Percentiles rank a stretch among this genome's conserved stretches.
phyloP scores from a whole-genome alignment of 805 yeast species.

The Cyberlindnera subsufficiens region DNA sequence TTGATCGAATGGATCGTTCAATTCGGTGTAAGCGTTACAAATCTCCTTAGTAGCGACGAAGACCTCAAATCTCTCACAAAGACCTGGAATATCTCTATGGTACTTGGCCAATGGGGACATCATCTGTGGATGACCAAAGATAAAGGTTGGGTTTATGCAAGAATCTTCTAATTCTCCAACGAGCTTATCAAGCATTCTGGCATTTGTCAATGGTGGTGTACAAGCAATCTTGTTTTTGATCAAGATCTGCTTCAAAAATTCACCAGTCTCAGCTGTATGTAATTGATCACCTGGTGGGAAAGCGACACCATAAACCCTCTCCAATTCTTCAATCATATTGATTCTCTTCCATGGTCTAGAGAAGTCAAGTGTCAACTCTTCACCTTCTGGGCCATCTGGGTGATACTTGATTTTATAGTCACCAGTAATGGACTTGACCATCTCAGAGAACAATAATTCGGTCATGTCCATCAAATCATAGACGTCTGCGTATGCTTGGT shows the following conservation, averaged over 20 bases:
- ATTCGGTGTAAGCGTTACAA: slow-evolving; percentile 96
- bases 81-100: slow-evolving; percentile 86
- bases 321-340: slow-evolving; percentile 94
- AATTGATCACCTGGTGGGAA: slow-evolving; percentile 96
- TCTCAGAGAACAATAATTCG: slow-evolving; percentile 87
- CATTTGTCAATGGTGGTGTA: slow-evolving; percentile 87
- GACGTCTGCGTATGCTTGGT: slow-evolving; percentile 96
- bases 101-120: slow-evolving; percentile 99
- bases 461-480: slow-evolving; percentile 92
- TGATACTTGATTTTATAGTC: slow-evolving; percentile 80
- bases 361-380: slow-evolving; percentile 77
- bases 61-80: slow-evolving; percentile 97
- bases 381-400: slow-evolving; percentile 88
- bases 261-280: slow-evolving; percentile 90
- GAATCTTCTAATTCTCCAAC: slow-evolving; percentile 95
- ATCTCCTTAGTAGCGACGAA: slow-evolving; percentile 98
- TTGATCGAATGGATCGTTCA: slow-evolving; percentile 98
- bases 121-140: slow-evolving; percentile 99
- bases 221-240: slow-evolving; percentile 81
- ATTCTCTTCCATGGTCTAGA: slow-evolving; percentile 98
- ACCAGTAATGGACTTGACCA: slow-evolving; percentile 95
- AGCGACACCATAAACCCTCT: slow-evolving; percentile 75
- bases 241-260: slow-evolving; percentile 76
- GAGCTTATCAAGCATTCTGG: slow-evolving; percentile 97
- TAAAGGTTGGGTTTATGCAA: slow-evolving; percentile 94